Percentiles rank a stretch among this genome's conserved stretches.
Conservation (phyloP, 768 basidiomycete species). For the Mycena rosella region DNA sequence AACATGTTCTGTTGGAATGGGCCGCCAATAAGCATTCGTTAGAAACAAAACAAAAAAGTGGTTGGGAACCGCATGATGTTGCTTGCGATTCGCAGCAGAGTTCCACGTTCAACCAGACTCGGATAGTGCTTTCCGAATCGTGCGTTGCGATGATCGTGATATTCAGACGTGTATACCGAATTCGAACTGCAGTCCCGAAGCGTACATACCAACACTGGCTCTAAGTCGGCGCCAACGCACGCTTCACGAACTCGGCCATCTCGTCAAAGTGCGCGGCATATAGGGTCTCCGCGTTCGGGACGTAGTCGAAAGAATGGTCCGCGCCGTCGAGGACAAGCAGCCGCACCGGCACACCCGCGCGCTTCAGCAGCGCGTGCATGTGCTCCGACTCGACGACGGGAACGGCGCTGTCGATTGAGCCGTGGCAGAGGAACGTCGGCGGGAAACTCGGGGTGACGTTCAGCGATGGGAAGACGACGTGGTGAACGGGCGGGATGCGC, state of each 20-base stretch:
- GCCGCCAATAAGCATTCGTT: too few species aligned
- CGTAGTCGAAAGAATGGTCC: conserved; percentile 72
- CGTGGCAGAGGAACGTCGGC: conserved; percentile 64
- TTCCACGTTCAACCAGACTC: too few species aligned
- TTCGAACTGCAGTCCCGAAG: not conserved
- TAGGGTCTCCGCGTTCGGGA: conserved; percentile 54
- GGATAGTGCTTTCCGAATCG: too few species aligned
- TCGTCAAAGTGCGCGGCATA: conserved; percentile 53
- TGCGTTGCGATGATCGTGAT: too few species aligned
- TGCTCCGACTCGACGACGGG: conserved; percentile 54
- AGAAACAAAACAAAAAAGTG: too few species aligned
- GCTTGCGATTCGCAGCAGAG: too few species aligned
- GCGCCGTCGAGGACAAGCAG: conserved; percentile 55
- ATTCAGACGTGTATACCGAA: not conserved
- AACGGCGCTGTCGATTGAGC: conserved; percentile 62
- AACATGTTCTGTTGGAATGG: too few species aligned
- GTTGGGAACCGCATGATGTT: too few species aligned
- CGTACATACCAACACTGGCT: not conserved
- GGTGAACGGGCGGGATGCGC: conserved; percentile 52
- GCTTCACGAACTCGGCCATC: conserved; percentile 54
- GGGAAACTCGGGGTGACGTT: conserved; percentile 58
- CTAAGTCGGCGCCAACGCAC: not conserved
- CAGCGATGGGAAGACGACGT: conserved; percentile 63
- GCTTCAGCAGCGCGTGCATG: conserved; percentile 49
- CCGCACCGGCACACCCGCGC: conserved; percentile 51